These are phyloP conservation scores for Suillus discolor DNA, from an alignment of 768 basidiomycete genomes.

Conservation along the genomic window DNA sequence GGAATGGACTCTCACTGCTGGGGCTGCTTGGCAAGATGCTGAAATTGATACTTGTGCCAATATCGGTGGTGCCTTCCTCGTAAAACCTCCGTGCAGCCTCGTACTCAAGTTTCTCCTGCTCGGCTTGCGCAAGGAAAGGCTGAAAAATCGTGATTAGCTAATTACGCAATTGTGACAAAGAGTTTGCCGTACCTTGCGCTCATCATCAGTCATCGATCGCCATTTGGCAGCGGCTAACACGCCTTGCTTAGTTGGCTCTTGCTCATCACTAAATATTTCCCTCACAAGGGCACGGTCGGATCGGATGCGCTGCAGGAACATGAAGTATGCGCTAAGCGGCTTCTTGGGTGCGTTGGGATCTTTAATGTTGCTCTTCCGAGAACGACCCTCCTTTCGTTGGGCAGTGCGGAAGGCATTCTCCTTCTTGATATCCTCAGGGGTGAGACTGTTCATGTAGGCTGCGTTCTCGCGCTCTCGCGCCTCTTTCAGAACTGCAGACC, in stretches of 20 bases:
- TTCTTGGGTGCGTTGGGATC: conserved; percentile 98
- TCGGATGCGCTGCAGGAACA: conserved; percentile 91
- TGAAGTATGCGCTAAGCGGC: conserved; percentile 91
- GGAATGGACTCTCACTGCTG: conserved; percentile 42
- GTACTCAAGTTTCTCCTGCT: conserved; percentile 94
- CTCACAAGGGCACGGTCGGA: conserved; percentile 73
- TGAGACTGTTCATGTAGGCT: conserved; percentile 85
- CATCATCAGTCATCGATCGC: conserved; percentile 91
- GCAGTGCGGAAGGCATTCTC: conserved; percentile 92
- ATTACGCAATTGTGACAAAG: conserved; percentile 7
- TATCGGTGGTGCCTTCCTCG: conserved; percentile 76
- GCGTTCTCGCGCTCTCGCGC: conserved; percentile 79
- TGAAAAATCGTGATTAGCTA: conserved; percentile 34
- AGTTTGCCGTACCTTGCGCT: conserved; percentile 72
- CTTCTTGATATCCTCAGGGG: conserved; percentile 92
- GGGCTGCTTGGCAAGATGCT: conserved; percentile 76
- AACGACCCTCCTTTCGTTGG: conserved; percentile 92
- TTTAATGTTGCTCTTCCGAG: conserved; percentile 91
- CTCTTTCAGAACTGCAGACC: conserved; percentile 84
- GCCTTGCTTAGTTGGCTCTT: conserved; percentile 93
- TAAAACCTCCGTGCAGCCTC: conserved; percentile 84
- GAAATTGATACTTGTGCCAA: conserved; percentile 78
- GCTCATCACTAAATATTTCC: conserved; percentile 87
- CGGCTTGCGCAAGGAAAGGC: conserved; percentile 93
- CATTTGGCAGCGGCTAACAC: conserved; percentile 91